phyloP scores from a whole-genome alignment of 1,284 basidiomycete genomes.

The Fomes fomentarius region DNA sequence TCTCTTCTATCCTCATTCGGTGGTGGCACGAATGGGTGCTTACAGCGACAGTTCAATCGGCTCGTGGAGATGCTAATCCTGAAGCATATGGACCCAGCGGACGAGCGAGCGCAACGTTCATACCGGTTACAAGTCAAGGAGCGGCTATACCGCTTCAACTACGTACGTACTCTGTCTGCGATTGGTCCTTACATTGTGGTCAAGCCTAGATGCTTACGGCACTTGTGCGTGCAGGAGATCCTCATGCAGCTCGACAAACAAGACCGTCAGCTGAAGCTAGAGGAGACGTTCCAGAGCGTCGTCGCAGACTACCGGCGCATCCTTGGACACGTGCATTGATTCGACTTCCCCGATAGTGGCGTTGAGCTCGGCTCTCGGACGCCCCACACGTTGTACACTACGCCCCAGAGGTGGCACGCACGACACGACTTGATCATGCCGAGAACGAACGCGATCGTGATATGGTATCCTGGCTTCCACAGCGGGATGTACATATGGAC shows the following conservation, averaged over 20 bases:
- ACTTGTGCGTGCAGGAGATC: constrained; percentile 62
- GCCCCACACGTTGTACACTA: neutral
- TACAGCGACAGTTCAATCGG: constrained; percentile 89
- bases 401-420: neutral
- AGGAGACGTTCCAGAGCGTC: constrained; percentile 92
- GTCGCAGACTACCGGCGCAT: constrained; percentile 87
- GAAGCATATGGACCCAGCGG: constrained; percentile 66
- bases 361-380: neutral
- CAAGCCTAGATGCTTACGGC: neutral
- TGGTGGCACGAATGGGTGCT: constrained; percentile 14
- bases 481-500: too few species aligned
- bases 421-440: neutral
- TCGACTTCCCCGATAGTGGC: neutral
- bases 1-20: constrained; percentile 2
- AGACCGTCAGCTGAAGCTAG: constrained; percentile 87
- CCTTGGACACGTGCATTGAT: constrained; percentile 48
- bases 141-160: constrained; percentile 93
- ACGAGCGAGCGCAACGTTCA: constrained; percentile 59
- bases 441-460: too few species aligned
- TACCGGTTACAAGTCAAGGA: constrained; percentile 92
- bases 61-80: constrained; percentile 92
- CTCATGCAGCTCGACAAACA: constrained; percentile 84
- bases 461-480: too few species aligned
- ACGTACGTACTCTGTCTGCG: constrained; percentile 56
- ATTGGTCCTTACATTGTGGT: neutral